A percentile compares a stretch with the other conserved stretches of the same genome.
phyloP scores from a whole-genome alignment of 495 filamentous ascomycete genomes.

The Lasiosphaeria ovina region DNA sequence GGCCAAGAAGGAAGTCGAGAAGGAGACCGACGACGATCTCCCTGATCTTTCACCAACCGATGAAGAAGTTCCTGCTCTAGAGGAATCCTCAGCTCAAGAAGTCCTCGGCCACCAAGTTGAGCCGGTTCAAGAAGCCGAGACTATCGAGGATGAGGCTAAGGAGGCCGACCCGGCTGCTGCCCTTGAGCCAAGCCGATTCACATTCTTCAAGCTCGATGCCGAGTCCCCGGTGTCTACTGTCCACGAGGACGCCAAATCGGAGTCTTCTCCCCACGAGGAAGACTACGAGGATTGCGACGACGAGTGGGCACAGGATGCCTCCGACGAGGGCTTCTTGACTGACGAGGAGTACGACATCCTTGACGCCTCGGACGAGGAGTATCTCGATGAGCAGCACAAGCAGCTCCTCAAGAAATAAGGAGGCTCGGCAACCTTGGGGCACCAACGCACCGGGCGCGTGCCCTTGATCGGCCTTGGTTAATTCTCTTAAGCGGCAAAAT shows the following conservation, averaged over 20 bases:
- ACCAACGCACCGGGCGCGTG: not conserved
- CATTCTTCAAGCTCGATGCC: conserved; percentile 95
- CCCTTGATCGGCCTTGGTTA: not conserved
- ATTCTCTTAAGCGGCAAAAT: conserved; percentile 1
- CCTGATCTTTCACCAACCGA: too few relatives aligned
- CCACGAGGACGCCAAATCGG: conserved; percentile 52
- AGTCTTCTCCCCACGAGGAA: conserved; percentile 41
- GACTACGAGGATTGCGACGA: conserved; percentile 63
- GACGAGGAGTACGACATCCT: conserved; percentile 98
- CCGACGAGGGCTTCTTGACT: conserved; percentile 73
- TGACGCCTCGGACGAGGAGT: conserved; percentile 92
- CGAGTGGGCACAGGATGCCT: conserved; percentile 61
- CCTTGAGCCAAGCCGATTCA: conserved; percentile 66
- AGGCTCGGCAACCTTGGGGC: not conserved
- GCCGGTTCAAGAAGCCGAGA: conserved; percentile 6
- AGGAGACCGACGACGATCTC: not conserved
- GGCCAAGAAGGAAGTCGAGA: conserved; percentile 18
- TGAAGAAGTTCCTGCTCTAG: too few relatives aligned
- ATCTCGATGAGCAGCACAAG: conserved; percentile 44
- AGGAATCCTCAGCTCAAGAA: too few relatives aligned
- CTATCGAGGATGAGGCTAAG: conserved; percentile 18
- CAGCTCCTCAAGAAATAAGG: conserved; percentile 32
- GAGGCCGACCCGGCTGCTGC: conserved; percentile 17
- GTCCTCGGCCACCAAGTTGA: too few relatives aligned
- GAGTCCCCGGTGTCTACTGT: conserved; percentile 83